A percentile compares a stretch with the other conserved stretches of the same genome.
Conservation (phyloP, 768 basidiomycete species). For the Clavaria fumosa region DNA sequence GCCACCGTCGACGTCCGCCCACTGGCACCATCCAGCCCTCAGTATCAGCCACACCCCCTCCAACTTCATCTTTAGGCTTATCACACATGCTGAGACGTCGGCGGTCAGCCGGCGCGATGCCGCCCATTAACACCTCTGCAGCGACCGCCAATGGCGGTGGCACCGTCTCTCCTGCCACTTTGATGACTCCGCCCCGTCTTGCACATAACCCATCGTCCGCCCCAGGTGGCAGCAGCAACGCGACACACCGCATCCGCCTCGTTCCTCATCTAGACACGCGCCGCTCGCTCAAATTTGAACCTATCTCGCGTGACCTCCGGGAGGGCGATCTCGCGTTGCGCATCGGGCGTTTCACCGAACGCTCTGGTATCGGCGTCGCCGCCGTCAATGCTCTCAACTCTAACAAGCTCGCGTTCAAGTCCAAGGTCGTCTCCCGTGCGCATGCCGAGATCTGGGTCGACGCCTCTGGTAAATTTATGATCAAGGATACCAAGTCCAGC, state of each 20-base stretch:
- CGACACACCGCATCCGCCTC: slow-evolving; percentile 72
- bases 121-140: slow-evolving; percentile 10
- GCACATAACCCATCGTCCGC: slow-evolving; percentile 13
- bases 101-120: slow-evolving; percentile 45
- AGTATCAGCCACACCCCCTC: slow-evolving; percentile 17
- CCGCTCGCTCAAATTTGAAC: slow-evolving; percentile 81
- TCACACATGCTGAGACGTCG: slow-evolving; percentile 52
- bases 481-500: slow-evolving; percentile 79
- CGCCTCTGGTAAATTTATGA: slow-evolving; percentile 53
- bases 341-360: slow-evolving; percentile 91
- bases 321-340: slow-evolving; percentile 58
- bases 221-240: slow-evolving; percentile 8
- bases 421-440: slow-evolving; percentile 85
- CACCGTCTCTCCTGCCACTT: slow-evolving; percentile 4
- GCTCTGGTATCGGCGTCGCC: slow-evolving; percentile 48
- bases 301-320: slow-evolving; percentile 73
- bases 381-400: slow-evolving; percentile 54
- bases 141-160: slow-evolving; percentile 5
- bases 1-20: slow-evolving; percentile 18
- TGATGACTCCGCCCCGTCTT: slow-evolving; percentile 10
- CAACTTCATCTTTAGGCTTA: slow-evolving; percentile 24
- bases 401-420: slow-evolving; percentile 86
- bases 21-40: slow-evolving; percentile 24
- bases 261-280: slow-evolving; percentile 91
- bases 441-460: slow-evolving; percentile 94